Evolutionary conservation across 73 alveolate species (phyloP).

Genomic region (Urostyla sp.): DNA sequence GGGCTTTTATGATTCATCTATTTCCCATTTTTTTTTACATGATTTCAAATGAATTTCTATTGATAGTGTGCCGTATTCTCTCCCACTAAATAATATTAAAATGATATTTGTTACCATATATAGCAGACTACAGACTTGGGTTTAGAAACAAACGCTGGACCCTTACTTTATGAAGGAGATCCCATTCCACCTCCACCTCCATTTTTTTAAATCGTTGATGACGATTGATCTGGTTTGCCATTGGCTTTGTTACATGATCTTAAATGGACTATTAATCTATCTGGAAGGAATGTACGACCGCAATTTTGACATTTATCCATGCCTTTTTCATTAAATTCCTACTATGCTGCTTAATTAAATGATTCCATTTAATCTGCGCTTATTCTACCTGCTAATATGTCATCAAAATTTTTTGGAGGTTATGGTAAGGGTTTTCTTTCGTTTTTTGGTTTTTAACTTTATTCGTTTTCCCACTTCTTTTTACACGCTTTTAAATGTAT

Average conservation of each 20-base stretch:
- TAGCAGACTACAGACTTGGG: slow-evolving; percentile 75
- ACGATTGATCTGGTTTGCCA: background rate
- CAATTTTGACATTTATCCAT: slow-evolving; percentile 85
- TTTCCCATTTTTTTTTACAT: slow-evolving; percentile 84
- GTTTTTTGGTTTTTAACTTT: slow-evolving; percentile 57
- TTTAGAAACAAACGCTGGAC: background rate
- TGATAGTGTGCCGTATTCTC: slow-evolving; percentile 88
- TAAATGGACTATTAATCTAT: slow-evolving; percentile 82
- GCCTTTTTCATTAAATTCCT: slow-evolving; percentile 81
- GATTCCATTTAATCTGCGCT: slow-evolving; percentile 66
- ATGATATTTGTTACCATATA: slow-evolving; percentile 52
- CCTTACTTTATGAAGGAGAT: slow-evolving; percentile 9
- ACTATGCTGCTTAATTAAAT: slow-evolving; percentile 70
- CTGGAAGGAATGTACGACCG: slow-evolving; percentile 88
- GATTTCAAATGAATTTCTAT: slow-evolving; percentile 81
- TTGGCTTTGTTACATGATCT: slow-evolving; percentile 72
- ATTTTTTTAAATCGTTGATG: background rate
- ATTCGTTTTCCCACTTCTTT: slow-evolving; percentile 74
- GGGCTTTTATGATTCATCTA: slow-evolving; percentile 81
- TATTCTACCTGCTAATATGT: slow-evolving; percentile 31
- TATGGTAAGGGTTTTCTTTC: slow-evolving; percentile 68
- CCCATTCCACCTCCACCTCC: background rate
- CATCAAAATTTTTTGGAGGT: slow-evolving; percentile 57
- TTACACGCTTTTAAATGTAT: slow-evolving; percentile 77
- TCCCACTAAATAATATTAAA: slow-evolving; percentile 64